These are phyloP conservation scores for Crithidia acanthocephali DNA, from an alignment of 208 protist species.

Conservation along the genomic window DNA sequence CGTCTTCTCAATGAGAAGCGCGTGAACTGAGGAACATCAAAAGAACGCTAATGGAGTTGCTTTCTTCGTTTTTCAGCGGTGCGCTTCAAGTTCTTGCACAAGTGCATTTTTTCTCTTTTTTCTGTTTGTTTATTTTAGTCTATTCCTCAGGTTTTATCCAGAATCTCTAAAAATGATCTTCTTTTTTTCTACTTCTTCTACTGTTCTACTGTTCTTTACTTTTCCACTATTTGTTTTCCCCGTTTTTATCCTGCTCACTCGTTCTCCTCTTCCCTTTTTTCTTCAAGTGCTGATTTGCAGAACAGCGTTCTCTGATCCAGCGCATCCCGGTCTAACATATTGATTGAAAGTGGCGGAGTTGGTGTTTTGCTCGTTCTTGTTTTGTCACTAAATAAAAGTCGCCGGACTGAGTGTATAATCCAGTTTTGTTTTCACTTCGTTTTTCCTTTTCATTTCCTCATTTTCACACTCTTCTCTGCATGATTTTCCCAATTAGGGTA, in stretches of 20 bases:
- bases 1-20: background rate
- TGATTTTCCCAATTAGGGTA: too few relatives aligned
- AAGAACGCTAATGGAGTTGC: background rate
- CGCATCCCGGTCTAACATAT: background rate
- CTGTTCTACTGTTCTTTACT: background rate
- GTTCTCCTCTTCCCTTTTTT: background rate
- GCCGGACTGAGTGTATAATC: too few relatives aligned
- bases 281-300: background rate
- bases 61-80: too few relatives aligned
- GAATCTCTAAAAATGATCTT: background rate
- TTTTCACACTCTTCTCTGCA: conserved; percentile 14
- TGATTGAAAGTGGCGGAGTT: too few relatives aligned
- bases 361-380: too few relatives aligned
- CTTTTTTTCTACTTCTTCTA: background rate
- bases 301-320: background rate
- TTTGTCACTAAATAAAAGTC: too few relatives aligned
- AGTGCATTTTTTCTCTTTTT: background rate
- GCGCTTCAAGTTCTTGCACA: conserved; percentile 1
- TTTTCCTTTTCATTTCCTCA: too few relatives aligned
- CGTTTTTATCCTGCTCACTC: background rate
- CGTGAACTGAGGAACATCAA: background rate
- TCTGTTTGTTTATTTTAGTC: background rate
- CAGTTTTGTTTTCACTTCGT: background rate
- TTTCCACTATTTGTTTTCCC: background rate
- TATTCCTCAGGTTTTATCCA: too few relatives aligned